Evolutionary conservation across 1,284 basidiomycete species (phyloP), one percentile per base, ranked within the genome.

Genomic region (Earliella scabrosa): DNA sequence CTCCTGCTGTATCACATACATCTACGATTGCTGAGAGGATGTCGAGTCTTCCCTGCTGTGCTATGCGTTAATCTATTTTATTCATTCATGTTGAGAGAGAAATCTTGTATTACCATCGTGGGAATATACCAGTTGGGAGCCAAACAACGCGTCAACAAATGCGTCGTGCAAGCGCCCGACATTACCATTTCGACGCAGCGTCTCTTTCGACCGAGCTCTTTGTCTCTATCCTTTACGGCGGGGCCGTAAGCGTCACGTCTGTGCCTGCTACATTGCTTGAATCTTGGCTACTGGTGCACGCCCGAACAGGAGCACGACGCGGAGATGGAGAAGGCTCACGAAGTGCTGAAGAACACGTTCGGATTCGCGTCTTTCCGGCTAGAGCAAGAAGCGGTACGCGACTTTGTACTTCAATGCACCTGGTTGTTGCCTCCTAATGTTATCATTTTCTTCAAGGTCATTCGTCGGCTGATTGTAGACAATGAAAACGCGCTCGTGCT

Each of bases 401-500:
- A 56, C 24, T 49, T 21, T 13, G n/a, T n/a, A 24, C 54, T 20
- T 34, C 20, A 23, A n/a, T 8, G 16, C 24, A 18, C 45, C 9
- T 32, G 23, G 32, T n/a, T n/a, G n/a, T 45, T 35, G 35, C 14
- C 40, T 20, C 11, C n/a, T 53, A 41, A 56, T n/a, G 31, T 13
- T 27, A 45, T 13, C 1, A 27, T 24, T 45, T 38, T 16, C 23
- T 13, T 45, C 21, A 39, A 75, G 71, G 75, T 75, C 13, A 74
- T 78, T 14, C 59, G 65, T 20, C 69, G 71, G 3, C 60, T 78
- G 2, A 26, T 78, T 1, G 75, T 73, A n/a, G 68, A 74, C 16
- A 72, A 75, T 45, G 71, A 77, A 4, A 75, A 75, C 54, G 72
- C 74, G 1, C 67, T 76, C 14, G 75, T 75, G 20, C 60, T 78